Evolutionary conservation across 208 protist species (phyloP).

Genomic region (Leishmania mexicana): DNA sequence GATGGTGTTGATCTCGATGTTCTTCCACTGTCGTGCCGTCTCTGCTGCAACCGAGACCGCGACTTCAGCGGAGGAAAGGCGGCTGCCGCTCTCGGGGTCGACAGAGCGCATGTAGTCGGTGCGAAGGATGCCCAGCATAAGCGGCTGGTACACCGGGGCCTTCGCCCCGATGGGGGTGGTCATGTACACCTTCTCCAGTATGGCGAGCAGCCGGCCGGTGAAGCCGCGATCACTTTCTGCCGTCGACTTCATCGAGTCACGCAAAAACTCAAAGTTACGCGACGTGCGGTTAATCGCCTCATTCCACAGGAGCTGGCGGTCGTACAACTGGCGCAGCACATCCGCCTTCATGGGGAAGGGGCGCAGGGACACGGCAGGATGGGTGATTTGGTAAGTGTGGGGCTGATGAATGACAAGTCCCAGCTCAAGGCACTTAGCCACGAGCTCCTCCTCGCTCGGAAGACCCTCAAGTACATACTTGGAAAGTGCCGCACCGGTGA

Average conservation of each 20-base stretch:
- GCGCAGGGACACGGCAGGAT: constrained; percentile 65
- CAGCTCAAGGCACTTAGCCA: constrained; percentile 73
- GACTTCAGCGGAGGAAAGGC: background rate
- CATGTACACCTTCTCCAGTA: constrained; percentile 83
- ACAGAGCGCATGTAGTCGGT: constrained; percentile 94
- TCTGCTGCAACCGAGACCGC: constrained; percentile 2
- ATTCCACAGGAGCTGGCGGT: constrained; percentile 76
- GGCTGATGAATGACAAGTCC: constrained; percentile 75
- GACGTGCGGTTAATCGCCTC: constrained; percentile 80
- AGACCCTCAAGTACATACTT: constrained; percentile 13
- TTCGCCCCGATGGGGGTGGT: constrained; percentile 22
- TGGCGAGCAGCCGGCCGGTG: constrained; percentile 82
- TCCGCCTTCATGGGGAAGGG: constrained; percentile 44
- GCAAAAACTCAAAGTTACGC: constrained; percentile 70
- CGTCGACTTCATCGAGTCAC: constrained; percentile 52
- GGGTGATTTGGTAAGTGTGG: constrained; percentile 38
- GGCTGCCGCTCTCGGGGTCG: constrained; percentile 11
- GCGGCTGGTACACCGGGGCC: constrained; percentile 56
- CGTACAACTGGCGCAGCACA: constrained; percentile 48
- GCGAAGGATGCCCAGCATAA: constrained; percentile 93
- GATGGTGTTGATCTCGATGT: constrained; percentile 98
- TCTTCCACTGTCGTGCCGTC: constrained; percentile 67
- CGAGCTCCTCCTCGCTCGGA: constrained; percentile 57
- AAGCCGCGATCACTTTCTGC: constrained; percentile 80
- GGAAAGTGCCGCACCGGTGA: background rate